A percentile compares a stretch with the other conserved stretches of the same genome.
Evolutionary conservation across 1,284 basidiomycete genomes (phyloP).

Genomic region (Pholiota adiposa): DNA sequence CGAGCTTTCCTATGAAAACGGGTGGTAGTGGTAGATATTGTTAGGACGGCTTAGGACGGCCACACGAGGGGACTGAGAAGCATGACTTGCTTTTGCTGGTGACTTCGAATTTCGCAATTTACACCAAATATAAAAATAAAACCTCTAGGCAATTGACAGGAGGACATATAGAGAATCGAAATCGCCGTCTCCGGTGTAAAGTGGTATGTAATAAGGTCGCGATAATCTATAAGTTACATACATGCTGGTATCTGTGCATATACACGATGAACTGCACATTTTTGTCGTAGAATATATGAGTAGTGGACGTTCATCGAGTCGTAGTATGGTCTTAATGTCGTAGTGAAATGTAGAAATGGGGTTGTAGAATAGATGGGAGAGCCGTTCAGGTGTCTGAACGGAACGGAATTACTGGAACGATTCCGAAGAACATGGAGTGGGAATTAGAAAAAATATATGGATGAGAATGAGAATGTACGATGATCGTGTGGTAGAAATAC

Average conservation of each 20-base stretch:
- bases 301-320: neutral
- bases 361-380: neutral
- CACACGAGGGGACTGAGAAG: neutral
- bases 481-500: slow-evolving; percentile 17
- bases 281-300: neutral
- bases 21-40: neutral
- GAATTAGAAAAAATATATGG: neutral
- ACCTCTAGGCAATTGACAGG: too few species aligned
- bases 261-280: neutral
- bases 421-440: neutral
- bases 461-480: neutral
- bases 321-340: neutral
- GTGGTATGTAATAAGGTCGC: neutral
- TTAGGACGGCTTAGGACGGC: neutral
- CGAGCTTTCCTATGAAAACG: neutral
- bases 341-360: too few species aligned
- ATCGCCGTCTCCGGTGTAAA: neutral
- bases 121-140: too few species aligned
- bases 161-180: too few species aligned
- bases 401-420: neutral
- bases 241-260: neutral
- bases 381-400: neutral
- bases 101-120: too few species aligned
- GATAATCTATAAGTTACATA: neutral
- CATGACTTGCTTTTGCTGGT: too few species aligned